Evolutionary conservation across 305 asterid genomes (phyloP), one percentile per base, ranked within the genome.

Genomic region (Fraxinus paxiana): DNA sequence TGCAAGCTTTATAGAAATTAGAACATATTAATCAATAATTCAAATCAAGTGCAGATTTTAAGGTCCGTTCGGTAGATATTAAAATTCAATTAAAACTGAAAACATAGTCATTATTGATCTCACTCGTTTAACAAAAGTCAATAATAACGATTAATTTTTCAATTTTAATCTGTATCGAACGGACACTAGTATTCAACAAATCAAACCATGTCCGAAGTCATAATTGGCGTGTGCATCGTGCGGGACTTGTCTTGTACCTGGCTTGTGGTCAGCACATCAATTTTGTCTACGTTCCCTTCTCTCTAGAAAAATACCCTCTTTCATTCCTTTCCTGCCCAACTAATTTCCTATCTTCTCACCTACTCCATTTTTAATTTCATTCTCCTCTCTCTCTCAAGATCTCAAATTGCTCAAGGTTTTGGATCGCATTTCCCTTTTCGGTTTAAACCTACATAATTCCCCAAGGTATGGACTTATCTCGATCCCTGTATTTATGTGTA

Each of bases 181-280:
- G n/a, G n/a, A 26, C 28, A 26, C 28, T 26, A 28, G 31, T 28
- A 28, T 28, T 28, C 51, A 2, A 0, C n/a, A 2, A 43, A 43
- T 6, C 54, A 13, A 43, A 12, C 54, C 6, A 48, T 15, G 59
- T 48, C 59, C 59, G 59, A 18, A 56, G 8, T 18, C 67, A 18
- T 5, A 56, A 18, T 56, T 6, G 67, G 67, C 67, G 10, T 18
- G 67, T 56, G 67, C 28, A 56, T 17, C 28, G 6, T 56, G 28
- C 22, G 63, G 12, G 67, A 79, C 48, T n/a, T 61, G 24, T 34
- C 34, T 41, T 59, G 20, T 4, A 24, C 13, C 20, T 43, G 82
- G 69, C 77, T 59, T 79, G 82, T 79, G 77, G 63, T 17, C 82
- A 79, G 72, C 48, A 56, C 67, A 20, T 24, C 67, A 56, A 43